Conservation (phyloP, 2,329 filamentous ascomycete species). For the Colletotrichum cereale region DNA sequence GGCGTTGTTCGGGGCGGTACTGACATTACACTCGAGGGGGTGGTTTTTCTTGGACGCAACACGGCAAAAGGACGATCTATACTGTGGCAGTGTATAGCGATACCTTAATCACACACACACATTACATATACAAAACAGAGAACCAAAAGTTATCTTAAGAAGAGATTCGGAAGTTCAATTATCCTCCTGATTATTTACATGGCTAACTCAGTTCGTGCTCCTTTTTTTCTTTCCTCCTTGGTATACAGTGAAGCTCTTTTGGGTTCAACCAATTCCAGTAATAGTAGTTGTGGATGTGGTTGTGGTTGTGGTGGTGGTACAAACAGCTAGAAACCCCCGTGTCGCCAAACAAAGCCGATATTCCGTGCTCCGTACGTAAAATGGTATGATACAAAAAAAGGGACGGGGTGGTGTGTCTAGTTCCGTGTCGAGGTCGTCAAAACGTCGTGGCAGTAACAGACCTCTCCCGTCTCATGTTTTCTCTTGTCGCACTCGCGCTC, state of each 20-base stretch:
- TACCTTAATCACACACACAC: background rate
- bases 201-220: conserved; percentile 12
- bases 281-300: conserved; percentile 2
- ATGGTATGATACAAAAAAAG: conserved; percentile 33
- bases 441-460: background rate
- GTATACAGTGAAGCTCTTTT: conserved; percentile 10
- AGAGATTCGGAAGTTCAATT: conserved; percentile 27
- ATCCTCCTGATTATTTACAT: conserved; percentile 34
- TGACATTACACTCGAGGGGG: background rate
- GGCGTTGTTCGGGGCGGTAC: conserved; percentile 5
- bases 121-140: background rate
- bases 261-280: background rate
- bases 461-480: conserved; percentile 5
- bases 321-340: conserved; percentile 5
- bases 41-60: background rate
- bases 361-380: conserved; percentile 18
- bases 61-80: background rate
- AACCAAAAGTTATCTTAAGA: conserved; percentile 16
- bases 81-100: background rate
- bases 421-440: conserved; percentile 13
- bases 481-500: background rate
- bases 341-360: conserved; percentile 22
- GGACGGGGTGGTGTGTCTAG: conserved; percentile 7
- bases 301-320: conserved; percentile 30
- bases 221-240: background rate